Evolutionary conservation across 2,329 filamentous ascomycete genomes (phyloP).

Genomic region (Westerdykella aurantiaca): DNA sequence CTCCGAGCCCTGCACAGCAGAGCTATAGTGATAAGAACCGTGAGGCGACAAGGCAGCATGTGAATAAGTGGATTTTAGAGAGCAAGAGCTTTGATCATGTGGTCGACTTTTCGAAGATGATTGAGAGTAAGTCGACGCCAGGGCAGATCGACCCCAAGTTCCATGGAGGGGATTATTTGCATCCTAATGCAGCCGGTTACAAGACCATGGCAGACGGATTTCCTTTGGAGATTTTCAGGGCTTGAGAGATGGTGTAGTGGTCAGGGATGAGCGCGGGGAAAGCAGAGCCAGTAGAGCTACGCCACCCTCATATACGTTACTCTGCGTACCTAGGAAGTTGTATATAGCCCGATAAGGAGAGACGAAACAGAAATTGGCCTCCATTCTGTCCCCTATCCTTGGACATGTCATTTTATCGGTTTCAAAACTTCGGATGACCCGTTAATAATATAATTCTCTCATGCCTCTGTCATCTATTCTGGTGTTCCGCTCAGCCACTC

Average conservation of each 20-base stretch:
- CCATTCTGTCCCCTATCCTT: no score
- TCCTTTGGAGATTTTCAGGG: constrained; percentile 49
- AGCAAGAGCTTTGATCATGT: constrained; percentile 52
- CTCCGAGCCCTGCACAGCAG: constrained; percentile 13
- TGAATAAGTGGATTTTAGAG: constrained; percentile 55
- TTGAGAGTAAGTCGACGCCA: constrained; percentile 46
- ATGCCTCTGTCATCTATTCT: no score
- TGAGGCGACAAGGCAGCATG: constrained; percentile 50
- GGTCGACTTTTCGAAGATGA: constrained; percentile 54
- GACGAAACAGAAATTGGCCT: no score
- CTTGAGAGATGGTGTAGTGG: background rate
- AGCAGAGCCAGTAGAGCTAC: no score
- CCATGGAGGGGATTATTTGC: constrained; percentile 58
- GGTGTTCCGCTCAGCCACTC: no score
- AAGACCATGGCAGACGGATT: constrained; percentile 54
- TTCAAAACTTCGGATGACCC: no score
- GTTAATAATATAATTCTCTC: no score
- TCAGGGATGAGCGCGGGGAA: no score
- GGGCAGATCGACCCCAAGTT: constrained; percentile 46
- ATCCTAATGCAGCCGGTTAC: constrained; percentile 56
- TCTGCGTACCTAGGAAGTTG: no score
- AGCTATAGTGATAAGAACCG: constrained; percentile 51
- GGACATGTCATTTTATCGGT: no score
- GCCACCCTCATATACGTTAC: no score
- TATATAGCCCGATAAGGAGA: no score